Evolutionary conservation across 345 rosid species (phyloP).

Genomic region (Citrus sinensis): DVS_A1.0 CM039168.1:20002501-20003000

Average conservation of each 20-base stretch:
- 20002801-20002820: too few species aligned
- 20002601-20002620: too few species aligned
- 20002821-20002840: too few species aligned
- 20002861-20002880: too few species aligned
- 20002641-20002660: too few species aligned
- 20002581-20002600: too few species aligned
- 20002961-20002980: not conserved
- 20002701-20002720: slow-evolving; percentile 51
- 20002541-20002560: slow-evolving; percentile 52
- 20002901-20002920: not conserved
- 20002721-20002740: slow-evolving; percentile 45
- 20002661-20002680: not conserved
- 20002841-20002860: too few species aligned
- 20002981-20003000: not conserved
- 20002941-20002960: not conserved
- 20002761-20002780: slow-evolving; percentile 33
- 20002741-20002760: slow-evolving; percentile 44
- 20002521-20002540: slow-evolving; percentile 50
- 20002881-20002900: too few species aligned
- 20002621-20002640: too few species aligned
- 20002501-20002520: slow-evolving; percentile 60
- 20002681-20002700: slow-evolving; percentile 58
- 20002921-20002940: not conserved
- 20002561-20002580: slow-evolving; percentile 26
- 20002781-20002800: slow-evolving; percentile 1